Conservation (phyloP, 2,329 filamentous ascomycete species). For the Orbilia oligospora region DNA sequence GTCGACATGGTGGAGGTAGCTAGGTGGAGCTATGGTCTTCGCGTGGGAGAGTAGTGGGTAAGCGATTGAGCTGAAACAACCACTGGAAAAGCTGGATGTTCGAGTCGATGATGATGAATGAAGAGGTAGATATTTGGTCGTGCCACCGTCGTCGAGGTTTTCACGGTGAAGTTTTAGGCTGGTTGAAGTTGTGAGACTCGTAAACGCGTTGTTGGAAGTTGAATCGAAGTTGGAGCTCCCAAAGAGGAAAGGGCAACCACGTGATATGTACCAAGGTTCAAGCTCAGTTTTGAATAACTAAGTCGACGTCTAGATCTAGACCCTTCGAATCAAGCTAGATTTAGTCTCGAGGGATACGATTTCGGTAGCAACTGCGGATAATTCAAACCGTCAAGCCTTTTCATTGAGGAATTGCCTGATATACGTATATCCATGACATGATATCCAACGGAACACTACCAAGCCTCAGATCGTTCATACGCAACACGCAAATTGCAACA, state of each 20-base stretch:
- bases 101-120: not conserved
- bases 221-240: conserved; percentile 45
- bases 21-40: conserved; percentile 7
- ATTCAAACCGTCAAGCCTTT: too few species aligned
- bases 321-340: too few species aligned
- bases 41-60: not conserved
- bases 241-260: conserved; percentile 14
- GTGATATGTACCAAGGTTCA: not conserved
- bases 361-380: too few species aligned
- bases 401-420: too few species aligned
- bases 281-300: too few species aligned
- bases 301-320: too few species aligned
- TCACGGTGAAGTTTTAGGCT: conserved; percentile 7
- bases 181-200: conserved; percentile 10
- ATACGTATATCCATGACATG: too few species aligned
- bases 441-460: too few species aligned
- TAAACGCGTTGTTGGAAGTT: conserved; percentile 53
- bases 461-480: too few species aligned
- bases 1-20: conserved; percentile 53
- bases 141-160: conserved; percentile 15
- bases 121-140: conserved; percentile 8
- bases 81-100: not conserved
- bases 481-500: not conserved
- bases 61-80: conserved; percentile 17
- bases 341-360: too few species aligned